Percentiles rank a stretch among this genome's conserved stretches.
phyloP scores from a whole-genome alignment of 192 early-diverging fungal genomes.

The Tieghemiomyces parasiticus region DNA sequence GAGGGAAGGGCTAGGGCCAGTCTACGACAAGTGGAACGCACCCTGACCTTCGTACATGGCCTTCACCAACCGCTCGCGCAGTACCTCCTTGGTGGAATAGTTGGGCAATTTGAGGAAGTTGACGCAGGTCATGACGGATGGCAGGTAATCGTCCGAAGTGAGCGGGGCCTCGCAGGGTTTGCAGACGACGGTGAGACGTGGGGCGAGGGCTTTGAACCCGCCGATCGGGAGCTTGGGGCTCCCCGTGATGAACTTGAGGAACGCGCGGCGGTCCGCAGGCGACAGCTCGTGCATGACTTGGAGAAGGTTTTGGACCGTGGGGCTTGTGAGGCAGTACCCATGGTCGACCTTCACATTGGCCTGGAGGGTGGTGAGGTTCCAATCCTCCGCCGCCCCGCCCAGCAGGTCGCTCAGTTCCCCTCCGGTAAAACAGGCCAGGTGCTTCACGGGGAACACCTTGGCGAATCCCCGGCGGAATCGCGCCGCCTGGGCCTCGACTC shows the following conservation, averaged over 20 bases:
- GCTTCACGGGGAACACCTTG: slow-evolving; percentile 53
- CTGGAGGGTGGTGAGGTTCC: slow-evolving; percentile 48
- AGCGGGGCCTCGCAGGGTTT: slow-evolving; percentile 39
- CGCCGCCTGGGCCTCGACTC: slow-evolving; percentile 50
- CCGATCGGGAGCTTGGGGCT: slow-evolving; percentile 80
- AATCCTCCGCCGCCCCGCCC: slow-evolving; percentile 58
- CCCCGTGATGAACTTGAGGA: slow-evolving; percentile 80
- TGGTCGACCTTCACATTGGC: slow-evolving; percentile 71
- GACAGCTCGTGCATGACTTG: slow-evolving; percentile 53
- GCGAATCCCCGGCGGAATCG: slow-evolving; percentile 74
- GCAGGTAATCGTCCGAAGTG: slow-evolving; percentile 62
- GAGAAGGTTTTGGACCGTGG: slow-evolving; percentile 44
- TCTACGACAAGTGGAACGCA: slow-evolving; percentile 49
- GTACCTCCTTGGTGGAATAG: slow-evolving; percentile 47
- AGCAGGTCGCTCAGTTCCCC: slow-evolving; percentile 57
- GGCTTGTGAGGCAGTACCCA: slow-evolving; percentile 60
- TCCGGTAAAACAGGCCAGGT: slow-evolving; percentile 51
- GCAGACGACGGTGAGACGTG: slow-evolving; percentile 75
- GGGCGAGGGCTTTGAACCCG: slow-evolving; percentile 66
- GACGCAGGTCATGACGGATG: slow-evolving; percentile 92
- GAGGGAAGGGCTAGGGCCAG: too few species aligned
- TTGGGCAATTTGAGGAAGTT: slow-evolving; percentile 90
- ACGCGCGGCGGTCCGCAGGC: slow-evolving; percentile 44
- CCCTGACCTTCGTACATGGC: slow-evolving; percentile 78
- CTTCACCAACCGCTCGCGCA: slow-evolving; percentile 44